Evolutionary conservation across 768 basidiomycete species (phyloP), one percentile per base, ranked within the genome.

Genomic region (Ephemerocybe angulata): DNA sequence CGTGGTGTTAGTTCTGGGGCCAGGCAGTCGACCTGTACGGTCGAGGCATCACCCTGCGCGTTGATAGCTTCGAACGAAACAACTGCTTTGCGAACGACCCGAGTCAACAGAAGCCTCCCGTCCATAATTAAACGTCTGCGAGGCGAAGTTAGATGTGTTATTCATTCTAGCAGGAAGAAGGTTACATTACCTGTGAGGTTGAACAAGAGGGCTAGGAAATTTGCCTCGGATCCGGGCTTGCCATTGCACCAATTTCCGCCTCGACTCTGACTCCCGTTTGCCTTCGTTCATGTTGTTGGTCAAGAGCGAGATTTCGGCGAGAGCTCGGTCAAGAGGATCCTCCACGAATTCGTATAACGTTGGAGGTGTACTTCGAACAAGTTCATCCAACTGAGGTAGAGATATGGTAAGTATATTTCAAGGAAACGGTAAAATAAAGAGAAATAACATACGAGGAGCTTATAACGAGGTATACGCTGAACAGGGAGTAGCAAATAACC

Each of bases 251-350:
- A 98, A 83, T 65, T 93, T 90, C 43, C 87, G 81, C 21, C 97
- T 80, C 1, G 91, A 94, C 72, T 99, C 97, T 2, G 93, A 82
- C 62, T 98, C 95, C 1, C 97, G 85, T 69, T 98, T 98, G 58
- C 93, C 93, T 72, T 99, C 97, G 69, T 99, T 99, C 91, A 99
- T 97, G 64, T 90, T 90, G 48, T 84, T 91, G 2, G 97, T 94
- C 48, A 98, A 72, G 12, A 83, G 83, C 1, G 93, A 84, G 60
- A 98, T 97, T 71, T 96, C 92, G 19, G 84, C 76, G 41, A 97
- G 70, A 5, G 95, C 95, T 54, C 83, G 84, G 60, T 93, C 91
- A 51, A 99, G 76, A 24, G 90, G 84, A 64, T 95, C 91, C 58
- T 89, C 88, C 67, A 84, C 75, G 58, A 83, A 86, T 43, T 90